Conservation (phyloP, 257 asterid species). For the Misopates orontium region DNA sequence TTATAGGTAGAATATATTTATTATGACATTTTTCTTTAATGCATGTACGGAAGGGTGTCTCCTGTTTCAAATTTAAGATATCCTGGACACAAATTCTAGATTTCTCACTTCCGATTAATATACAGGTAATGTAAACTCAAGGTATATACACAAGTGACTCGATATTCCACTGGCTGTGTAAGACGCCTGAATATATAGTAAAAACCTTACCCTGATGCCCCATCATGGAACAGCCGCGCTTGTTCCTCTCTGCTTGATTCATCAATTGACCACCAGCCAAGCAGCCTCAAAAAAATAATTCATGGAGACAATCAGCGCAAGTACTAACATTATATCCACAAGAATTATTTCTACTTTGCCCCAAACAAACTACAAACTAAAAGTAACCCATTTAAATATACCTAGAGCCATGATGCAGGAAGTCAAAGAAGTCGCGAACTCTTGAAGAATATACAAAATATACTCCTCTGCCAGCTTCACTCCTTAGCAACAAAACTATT, state of each 20-base stretch:
- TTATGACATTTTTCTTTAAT: neutral
- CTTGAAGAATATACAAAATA: slow-evolving; percentile 66
- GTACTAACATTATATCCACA: slow-evolving; percentile 13
- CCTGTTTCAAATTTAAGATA: slow-evolving; percentile 19
- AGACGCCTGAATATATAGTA: neutral
- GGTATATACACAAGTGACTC: neutral
- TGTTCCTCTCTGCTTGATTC: slow-evolving; percentile 96
- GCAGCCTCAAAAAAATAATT: slow-evolving; percentile 56
- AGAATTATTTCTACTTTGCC: slow-evolving; percentile 5
- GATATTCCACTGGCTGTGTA: neutral
- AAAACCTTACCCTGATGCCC: slow-evolving; percentile 67
- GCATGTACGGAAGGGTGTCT: slow-evolving; percentile 8
- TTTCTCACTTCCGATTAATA: slow-evolving; percentile 4
- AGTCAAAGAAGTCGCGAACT: slow-evolving; percentile 70
- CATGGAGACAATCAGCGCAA: slow-evolving; percentile 6
- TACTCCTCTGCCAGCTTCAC: slow-evolving; percentile 64
- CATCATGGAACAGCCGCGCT: slow-evolving; percentile 71
- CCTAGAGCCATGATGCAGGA: slow-evolving; percentile 96
- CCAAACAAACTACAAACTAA: slow-evolving; percentile 1
- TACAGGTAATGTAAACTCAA: slow-evolving; percentile 3
- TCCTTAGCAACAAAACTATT: slow-evolving; percentile 57
- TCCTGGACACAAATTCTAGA: slow-evolving; percentile 14
- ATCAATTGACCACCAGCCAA: slow-evolving; percentile 99
- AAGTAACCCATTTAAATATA: slow-evolving; percentile 28
- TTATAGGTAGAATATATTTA: no score